A percentile compares a stretch with the other conserved stretches of the same genome.
phyloP scores from a whole-genome alignment of 2,329 filamentous ascomycete genomes.

The Ophidiomyces ophidiicola region DNA sequence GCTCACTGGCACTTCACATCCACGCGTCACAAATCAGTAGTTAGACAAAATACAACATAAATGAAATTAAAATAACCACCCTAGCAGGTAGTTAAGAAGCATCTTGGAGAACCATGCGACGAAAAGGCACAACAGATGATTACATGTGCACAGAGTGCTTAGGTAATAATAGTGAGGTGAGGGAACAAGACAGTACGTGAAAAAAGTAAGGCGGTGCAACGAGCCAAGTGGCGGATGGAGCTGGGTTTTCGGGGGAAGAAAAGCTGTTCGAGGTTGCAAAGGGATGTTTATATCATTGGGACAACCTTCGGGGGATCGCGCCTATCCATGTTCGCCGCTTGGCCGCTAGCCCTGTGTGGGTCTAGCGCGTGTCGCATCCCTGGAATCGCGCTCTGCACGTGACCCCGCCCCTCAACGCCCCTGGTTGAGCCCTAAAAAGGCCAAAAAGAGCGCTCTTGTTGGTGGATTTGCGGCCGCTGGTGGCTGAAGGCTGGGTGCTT shows the following conservation, averaged over 20 bases:
- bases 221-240: background rate
- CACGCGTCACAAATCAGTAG: conserved; percentile 17
- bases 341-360: conserved; percentile 21
- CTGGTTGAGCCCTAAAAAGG: too few species aligned
- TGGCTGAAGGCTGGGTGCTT: conserved; percentile 5
- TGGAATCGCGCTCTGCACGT: conserved; percentile 12
- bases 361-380: conserved; percentile 18
- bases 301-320: conserved; percentile 28
- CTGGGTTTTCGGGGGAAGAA: conserved; percentile 1
- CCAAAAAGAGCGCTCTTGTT: background rate
- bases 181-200: background rate
- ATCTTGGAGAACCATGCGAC: background rate
- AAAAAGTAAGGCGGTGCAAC: background rate
- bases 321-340: conserved; percentile 30
- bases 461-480: background rate
- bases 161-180: background rate
- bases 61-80: conserved; percentile 4
- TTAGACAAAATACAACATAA: conserved; percentile 1
- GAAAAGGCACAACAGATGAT: background rate
- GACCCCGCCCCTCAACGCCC: conserved; percentile 11
- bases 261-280: conserved; percentile 32
- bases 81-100: background rate
- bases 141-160: background rate
- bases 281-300: conserved; percentile 38
- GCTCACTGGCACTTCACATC: conserved; percentile 14